A percentile compares a stretch with the other conserved stretches of the same genome.
Evolutionary conservation across 2,329 filamentous ascomycete genomes (phyloP).

Genomic region (Berkeleyomyces basicola): DNA sequence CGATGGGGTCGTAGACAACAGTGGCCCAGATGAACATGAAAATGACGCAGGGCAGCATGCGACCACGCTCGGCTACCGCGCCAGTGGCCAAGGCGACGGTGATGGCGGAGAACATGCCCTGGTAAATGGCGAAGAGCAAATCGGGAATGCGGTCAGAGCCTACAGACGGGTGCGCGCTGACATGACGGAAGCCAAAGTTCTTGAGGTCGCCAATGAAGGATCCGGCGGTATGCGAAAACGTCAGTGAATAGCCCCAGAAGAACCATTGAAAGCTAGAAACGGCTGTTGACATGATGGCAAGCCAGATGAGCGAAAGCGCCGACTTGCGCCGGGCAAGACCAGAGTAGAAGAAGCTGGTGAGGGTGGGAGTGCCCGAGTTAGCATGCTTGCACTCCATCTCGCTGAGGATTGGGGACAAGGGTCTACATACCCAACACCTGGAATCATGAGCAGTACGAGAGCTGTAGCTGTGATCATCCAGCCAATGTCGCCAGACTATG

Average conservation of each 20-base stretch:
- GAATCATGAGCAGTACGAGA: constrained; percentile 81
- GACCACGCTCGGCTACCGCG: constrained; percentile 70
- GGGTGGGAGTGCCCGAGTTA: constrained; percentile 2
- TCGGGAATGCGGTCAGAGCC: constrained; percentile 61
- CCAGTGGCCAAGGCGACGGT: constrained; percentile 74
- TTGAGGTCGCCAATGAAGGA: constrained; percentile 61
- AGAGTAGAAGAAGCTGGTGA: constrained; percentile 63
- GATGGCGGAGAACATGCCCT: constrained; percentile 77
- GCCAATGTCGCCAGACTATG: constrained; percentile 61
- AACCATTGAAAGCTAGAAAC: constrained; percentile 89
- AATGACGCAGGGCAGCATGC: constrained; percentile 73
- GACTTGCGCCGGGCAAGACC: constrained; percentile 79
- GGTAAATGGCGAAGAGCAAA: constrained; percentile 70
- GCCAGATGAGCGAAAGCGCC: constrained; percentile 76
- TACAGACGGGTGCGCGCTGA: constrained; percentile 59
- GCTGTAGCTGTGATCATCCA: constrained; percentile 74
- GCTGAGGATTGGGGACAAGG: constrained; percentile 4
- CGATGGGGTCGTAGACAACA: constrained; percentile 79
- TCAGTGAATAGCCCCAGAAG: constrained; percentile 75
- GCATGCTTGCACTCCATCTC: neutral
- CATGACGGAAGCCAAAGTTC: constrained; percentile 65
- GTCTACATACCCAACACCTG: constrained; percentile 53
- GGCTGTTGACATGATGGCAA: constrained; percentile 71
- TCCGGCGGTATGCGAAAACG: constrained; percentile 63
- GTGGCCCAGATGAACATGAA: constrained; percentile 93